These are phyloP conservation scores for Hansenula lynferdii DNA, from an alignment of 1,139 yeast genomes.

Conservation along the genomic window DNA sequence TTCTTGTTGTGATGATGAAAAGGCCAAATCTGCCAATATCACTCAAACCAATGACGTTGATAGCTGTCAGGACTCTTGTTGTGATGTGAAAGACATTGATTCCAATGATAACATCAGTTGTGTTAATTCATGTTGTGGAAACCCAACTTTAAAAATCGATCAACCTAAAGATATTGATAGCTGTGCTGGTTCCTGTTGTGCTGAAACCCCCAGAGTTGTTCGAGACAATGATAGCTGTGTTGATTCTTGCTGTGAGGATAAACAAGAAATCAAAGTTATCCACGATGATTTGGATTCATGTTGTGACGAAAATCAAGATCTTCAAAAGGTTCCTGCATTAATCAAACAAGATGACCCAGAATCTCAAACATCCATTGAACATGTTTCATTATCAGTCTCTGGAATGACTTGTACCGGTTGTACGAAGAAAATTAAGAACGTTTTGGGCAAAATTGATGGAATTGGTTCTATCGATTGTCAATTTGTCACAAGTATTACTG, in stretches of 20 bases:
- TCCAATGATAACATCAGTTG: not conserved
- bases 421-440: constrained; percentile 43
- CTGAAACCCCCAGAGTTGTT: not conserved
- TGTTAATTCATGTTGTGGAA: not conserved
- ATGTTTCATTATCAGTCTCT: constrained; percentile 30
- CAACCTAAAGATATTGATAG: not conserved
- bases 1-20: not conserved
- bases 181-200: too few relatives aligned
- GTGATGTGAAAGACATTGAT: not conserved
- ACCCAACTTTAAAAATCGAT: not conserved
- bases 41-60: too few relatives aligned
- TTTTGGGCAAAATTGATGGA: constrained; percentile 36
- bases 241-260: not conserved
- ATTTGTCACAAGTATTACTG: constrained; percentile 33
- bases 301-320: not conserved
- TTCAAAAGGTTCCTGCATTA: not conserved
- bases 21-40: too few relatives aligned
- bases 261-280: not conserved
- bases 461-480: constrained; percentile 31
- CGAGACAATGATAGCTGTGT: not conserved
- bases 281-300: not conserved
- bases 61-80: not conserved
- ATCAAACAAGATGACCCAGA: not conserved
- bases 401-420: constrained; percentile 70
- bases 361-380: not conserved